Base-by-base conservation (phyloP, 2,329 filamentous ascomycete genomes). In the Microsporum ferrugineum region DNA sequence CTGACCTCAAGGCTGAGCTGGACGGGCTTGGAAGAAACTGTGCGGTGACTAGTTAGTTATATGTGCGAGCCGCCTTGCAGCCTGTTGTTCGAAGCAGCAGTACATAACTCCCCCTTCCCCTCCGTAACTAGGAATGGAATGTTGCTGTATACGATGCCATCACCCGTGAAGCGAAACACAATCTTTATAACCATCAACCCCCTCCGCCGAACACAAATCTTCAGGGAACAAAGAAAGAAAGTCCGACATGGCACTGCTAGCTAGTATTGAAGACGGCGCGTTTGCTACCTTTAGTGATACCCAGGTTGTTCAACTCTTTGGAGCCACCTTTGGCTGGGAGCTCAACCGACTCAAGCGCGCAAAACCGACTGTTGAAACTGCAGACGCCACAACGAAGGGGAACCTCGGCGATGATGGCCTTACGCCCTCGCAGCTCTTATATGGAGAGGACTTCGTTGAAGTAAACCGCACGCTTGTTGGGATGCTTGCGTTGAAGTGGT, bases 391-490 rank as follows among this genome's bases (percentile, higher is more conserved):
- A 39, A 27, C 55, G 5, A 36, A 29, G 10, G 55, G 55, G 7
- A 14, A 36, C 3, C 14, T 57, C 23, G 55, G 7, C 27, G 17
- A 43, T 3, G 23, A n/a, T 4, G 55, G 23, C 5, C 55, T 43
- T n/a, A 57, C 36, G 3, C 67, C 69, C 14, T 75, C 73, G 3
- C 60, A 67, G 10, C 64, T 68, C 3, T 61, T 75, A 1, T 75
- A 67, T 41, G 66, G 59, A 2, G 31, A 63, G 8, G 67, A 75
- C n/a, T 75, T 69, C 51, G 47, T 43, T 6, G 75, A 77, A 64
- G 69, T 76, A 39, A 75, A 76, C 57, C 73, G 75, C 23, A 76
- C 75, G 0, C 66, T 76, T 5, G 68, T 73, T 31, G 71, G 72
- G 17, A 64, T 76, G 17, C 62, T 75, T 39, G 66, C 71, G 0